Percentiles rank a stretch among this genome's conserved stretches.
phyloP scores from a whole-genome alignment of 2,329 filamentous ascomycete species.

The Sphaceloma murrayae region DNA sequence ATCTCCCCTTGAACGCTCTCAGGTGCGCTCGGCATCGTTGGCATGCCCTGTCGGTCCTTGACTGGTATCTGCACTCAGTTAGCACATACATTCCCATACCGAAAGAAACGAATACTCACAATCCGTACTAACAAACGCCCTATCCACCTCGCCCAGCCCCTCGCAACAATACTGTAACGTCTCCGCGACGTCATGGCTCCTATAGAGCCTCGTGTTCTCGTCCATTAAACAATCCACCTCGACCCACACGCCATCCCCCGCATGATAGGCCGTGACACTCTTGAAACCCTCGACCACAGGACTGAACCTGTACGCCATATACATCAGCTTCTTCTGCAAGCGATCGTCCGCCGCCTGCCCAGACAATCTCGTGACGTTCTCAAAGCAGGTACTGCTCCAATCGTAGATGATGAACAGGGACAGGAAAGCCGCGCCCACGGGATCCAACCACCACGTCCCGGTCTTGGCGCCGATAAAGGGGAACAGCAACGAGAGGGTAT shows the following conservation, averaged over 20 bases:
- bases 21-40: slow-evolving; percentile 23
- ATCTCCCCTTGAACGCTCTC: background rate
- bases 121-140: slow-evolving; percentile 44
- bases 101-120: slow-evolving; percentile 30
- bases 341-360: slow-evolving; percentile 47
- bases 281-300: slow-evolving; percentile 32
- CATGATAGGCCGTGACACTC: slow-evolving; percentile 45
- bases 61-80: slow-evolving; percentile 26
- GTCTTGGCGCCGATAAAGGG: slow-evolving; percentile 51
- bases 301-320: slow-evolving; percentile 43
- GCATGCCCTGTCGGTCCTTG: slow-evolving; percentile 36
- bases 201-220: slow-evolving; percentile 43
- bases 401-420: slow-evolving; percentile 61
- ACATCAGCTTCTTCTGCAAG: slow-evolving; percentile 49
- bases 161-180: slow-evolving; percentile 55
- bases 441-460: slow-evolving; percentile 58
- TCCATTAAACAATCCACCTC: slow-evolving; percentile 53
- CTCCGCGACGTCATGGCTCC: slow-evolving; percentile 52
- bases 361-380: slow-evolving; percentile 50
- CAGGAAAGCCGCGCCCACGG: slow-evolving; percentile 51
- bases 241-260: slow-evolving; percentile 54
- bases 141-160: slow-evolving; percentile 43
- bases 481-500: slow-evolving; percentile 53
- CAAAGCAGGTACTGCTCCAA: slow-evolving; percentile 53
- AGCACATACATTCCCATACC: background rate